phyloP scores from a whole-genome alignment of 768 basidiomycete species.

The Baorangia bicolor region DNA sequence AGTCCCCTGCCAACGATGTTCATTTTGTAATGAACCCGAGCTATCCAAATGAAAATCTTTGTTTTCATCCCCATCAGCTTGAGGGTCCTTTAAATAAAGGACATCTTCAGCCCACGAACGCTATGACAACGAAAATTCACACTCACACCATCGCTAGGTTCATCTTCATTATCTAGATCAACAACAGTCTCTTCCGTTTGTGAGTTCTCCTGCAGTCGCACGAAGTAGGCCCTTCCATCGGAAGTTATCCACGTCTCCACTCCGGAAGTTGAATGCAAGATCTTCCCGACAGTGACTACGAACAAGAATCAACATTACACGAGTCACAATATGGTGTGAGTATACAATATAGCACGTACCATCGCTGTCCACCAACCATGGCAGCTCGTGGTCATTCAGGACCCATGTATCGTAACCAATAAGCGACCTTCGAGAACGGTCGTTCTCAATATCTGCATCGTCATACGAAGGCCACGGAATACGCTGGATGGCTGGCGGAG shows the following conservation, averaged over 20 bases:
- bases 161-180: constrained; percentile 41
- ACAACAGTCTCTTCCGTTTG: background rate
- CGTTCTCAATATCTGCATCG: constrained; percentile 37
- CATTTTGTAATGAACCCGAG: constrained; percentile 7
- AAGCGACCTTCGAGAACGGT: constrained; percentile 34
- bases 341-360: constrained; percentile 42
- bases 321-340: background rate
- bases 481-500: constrained; percentile 74
- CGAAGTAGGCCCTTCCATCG: constrained; percentile 80
- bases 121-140: background rate
- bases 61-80: constrained; percentile 4
- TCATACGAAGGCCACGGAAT: constrained; percentile 77
- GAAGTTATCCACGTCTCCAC: constrained; percentile 85
- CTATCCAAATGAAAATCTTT: constrained; percentile 1
- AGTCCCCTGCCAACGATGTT: constrained; percentile 64
- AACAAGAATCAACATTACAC: background rate
- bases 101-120: constrained; percentile 3
- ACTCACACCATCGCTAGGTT: constrained; percentile 48
- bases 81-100: constrained; percentile 7
- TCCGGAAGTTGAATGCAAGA: constrained; percentile 56
- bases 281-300: constrained; percentile 63
- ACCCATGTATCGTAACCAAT: constrained; percentile 68
- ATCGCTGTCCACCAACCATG: constrained; percentile 74
- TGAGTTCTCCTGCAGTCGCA: constrained; percentile 52
- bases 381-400: constrained; percentile 60